phyloP scores from a whole-genome alignment of 208 protist species.

The Leishmania braziliensis region DNA sequence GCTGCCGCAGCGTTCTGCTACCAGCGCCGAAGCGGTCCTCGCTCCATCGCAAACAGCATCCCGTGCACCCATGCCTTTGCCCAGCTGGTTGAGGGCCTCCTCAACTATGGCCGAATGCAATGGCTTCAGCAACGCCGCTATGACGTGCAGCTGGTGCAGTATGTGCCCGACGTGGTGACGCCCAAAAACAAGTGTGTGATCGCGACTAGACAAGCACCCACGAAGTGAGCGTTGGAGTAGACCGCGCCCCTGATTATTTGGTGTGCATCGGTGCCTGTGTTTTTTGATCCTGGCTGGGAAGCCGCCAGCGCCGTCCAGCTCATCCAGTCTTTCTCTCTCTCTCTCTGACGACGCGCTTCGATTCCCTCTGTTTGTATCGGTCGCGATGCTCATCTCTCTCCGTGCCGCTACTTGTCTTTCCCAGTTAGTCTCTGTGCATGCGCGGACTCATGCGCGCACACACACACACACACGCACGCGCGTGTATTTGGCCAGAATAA shows the following conservation, averaged over 20 bases:
- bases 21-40: conserved; percentile 28
- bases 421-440: not conserved
- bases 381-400: not conserved
- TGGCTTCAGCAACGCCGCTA: conserved; percentile 67
- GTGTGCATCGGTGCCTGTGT: not conserved
- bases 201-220: conserved; percentile 8
- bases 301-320: not conserved
- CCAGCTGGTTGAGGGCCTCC: conserved; percentile 44
- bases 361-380: not conserved
- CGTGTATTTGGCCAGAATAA: no score
- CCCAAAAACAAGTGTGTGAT: conserved; percentile 85
- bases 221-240: not conserved
- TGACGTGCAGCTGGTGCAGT: conserved; percentile 46
- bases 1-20: not conserved
- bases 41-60: conserved; percentile 45
- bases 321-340: not conserved
- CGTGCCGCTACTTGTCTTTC: not conserved
- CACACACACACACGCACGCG: not conserved
- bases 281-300: no score
- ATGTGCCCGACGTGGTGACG: conserved; percentile 74
- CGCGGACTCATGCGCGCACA: not conserved
- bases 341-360: not conserved
- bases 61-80: conserved; percentile 59
- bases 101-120: conserved; percentile 69
- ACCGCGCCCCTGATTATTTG: no score